Evolutionary conservation across 441 rosid genomes (phyloP).

Genomic region (Gossypium gossypioides): DNA sequence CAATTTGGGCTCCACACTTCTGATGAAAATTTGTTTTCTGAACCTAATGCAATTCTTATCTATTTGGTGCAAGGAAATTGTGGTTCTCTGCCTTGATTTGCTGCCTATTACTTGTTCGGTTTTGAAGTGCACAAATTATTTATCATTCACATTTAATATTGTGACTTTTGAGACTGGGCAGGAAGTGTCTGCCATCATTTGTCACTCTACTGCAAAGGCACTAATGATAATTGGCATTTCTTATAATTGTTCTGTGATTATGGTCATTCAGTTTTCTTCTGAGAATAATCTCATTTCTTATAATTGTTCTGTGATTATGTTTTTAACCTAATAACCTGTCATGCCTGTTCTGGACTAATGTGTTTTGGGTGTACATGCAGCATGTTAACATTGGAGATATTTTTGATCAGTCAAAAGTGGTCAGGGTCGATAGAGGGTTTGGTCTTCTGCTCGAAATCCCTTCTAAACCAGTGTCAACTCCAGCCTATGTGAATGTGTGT

Average conservation of each 20-base stretch:
- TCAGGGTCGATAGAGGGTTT: slow-evolving; percentile 71
- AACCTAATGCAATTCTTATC: background rate
- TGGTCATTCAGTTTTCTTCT: background rate
- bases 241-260: background rate
- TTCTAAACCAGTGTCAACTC: slow-evolving; percentile 49
- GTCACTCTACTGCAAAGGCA: background rate
- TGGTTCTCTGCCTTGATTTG: background rate
- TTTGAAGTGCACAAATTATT: background rate
- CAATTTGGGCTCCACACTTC: background rate
- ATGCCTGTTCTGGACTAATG: background rate
- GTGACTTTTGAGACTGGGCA: background rate
- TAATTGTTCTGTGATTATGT: background rate
- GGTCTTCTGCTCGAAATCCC: slow-evolving; percentile 94
- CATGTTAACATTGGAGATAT: slow-evolving; percentile 64
- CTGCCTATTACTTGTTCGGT: background rate
- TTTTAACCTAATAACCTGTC: background rate
- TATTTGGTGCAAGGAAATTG: background rate
- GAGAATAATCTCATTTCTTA: background rate
- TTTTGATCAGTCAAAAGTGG: slow-evolving; percentile 69
- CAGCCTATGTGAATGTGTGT: slow-evolving; percentile 82
- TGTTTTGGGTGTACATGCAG: slow-evolving; percentile 36
- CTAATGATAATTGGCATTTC: background rate
- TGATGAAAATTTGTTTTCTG: background rate
- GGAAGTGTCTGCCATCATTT: background rate
- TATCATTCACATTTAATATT: background rate